A percentile compares a stretch with the other conserved stretches of the same genome.
phyloP scores from a whole-genome alignment of 108 stramenopile species.

The Skeletonema costatum region DNA sequence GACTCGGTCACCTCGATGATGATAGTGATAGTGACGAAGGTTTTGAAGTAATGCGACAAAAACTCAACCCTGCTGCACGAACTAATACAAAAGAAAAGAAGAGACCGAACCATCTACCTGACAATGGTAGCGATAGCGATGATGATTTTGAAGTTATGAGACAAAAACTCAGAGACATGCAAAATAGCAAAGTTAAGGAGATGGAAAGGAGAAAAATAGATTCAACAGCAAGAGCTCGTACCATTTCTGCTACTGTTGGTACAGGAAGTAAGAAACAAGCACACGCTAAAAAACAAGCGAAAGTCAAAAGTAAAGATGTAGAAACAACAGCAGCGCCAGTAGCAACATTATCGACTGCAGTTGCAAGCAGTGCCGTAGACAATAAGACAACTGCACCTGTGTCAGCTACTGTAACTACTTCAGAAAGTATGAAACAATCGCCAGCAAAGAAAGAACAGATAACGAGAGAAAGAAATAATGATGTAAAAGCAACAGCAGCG shows the following conservation, averaged over 20 bases:
- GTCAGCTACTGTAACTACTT: too few relatives aligned
- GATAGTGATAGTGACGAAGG: too few relatives aligned
- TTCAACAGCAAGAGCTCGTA: not conserved
- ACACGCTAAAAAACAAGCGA: too few relatives aligned
- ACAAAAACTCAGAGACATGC: not conserved
- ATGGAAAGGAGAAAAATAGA: not conserved
- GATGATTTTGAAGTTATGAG: conserved; percentile 3
- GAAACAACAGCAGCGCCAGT: not conserved
- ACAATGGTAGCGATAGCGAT: conserved; percentile 6
- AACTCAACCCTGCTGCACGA: not conserved
- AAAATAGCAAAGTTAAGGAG: not conserved
- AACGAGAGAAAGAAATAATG: too few relatives aligned
- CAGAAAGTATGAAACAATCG: too few relatives aligned
- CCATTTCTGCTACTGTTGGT: too few relatives aligned
- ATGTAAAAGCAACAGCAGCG: not conserved
- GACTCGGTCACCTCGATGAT: too few relatives aligned
- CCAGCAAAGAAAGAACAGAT: too few relatives aligned
- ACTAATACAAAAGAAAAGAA: not conserved
- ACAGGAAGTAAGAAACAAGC: too few relatives aligned
- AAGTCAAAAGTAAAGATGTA: too few relatives aligned
- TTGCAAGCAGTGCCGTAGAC: not conserved
- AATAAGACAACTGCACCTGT: too few relatives aligned
- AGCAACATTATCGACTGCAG: not conserved
- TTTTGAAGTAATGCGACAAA: too few relatives aligned
- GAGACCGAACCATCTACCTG: not conserved